Evolutionary conservation across 768 basidiomycete genomes (phyloP).

Genomic region (Boletus barrowsii): DNA sequence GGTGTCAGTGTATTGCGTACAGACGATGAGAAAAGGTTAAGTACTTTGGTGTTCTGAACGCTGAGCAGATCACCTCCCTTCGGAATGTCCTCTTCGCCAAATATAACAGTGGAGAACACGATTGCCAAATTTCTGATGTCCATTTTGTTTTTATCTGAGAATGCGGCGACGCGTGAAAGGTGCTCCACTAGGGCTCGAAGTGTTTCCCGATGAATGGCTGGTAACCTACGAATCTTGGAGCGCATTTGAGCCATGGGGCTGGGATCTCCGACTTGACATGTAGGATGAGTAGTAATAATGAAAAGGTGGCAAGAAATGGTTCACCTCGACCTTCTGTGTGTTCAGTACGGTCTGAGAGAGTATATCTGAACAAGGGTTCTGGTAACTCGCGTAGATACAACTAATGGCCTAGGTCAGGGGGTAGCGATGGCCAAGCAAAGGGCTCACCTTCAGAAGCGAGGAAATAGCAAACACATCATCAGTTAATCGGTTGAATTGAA

Average conservation of each 20-base stretch:
- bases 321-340: constrained; percentile 75
- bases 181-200: constrained; percentile 81
- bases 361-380: constrained; percentile 83
- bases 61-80: constrained; percentile 73
- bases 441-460: constrained; percentile 74
- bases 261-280: constrained; percentile 57
- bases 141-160: constrained; percentile 84
- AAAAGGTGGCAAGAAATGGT: constrained; percentile 5
- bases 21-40: constrained; percentile 29
- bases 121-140: constrained; percentile 90
- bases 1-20: constrained; percentile 14
- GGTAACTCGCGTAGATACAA: constrained; percentile 83
- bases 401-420: constrained; percentile 33
- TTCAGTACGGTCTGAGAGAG: constrained; percentile 76
- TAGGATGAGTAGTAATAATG: neutral
- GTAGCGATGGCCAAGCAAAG: neutral
- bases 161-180: constrained; percentile 65
- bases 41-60: constrained; percentile 74
- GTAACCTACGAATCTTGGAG: constrained; percentile 82
- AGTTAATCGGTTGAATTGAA: constrained; percentile 62
- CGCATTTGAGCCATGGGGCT: constrained; percentile 71
- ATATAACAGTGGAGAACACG: constrained; percentile 83
- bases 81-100: constrained; percentile 88
- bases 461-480: constrained; percentile 85
- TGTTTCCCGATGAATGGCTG: constrained; percentile 80